phyloP scores from a whole-genome alignment of 2,329 filamentous ascomycete species.

The Alternaria viburni region DNA sequence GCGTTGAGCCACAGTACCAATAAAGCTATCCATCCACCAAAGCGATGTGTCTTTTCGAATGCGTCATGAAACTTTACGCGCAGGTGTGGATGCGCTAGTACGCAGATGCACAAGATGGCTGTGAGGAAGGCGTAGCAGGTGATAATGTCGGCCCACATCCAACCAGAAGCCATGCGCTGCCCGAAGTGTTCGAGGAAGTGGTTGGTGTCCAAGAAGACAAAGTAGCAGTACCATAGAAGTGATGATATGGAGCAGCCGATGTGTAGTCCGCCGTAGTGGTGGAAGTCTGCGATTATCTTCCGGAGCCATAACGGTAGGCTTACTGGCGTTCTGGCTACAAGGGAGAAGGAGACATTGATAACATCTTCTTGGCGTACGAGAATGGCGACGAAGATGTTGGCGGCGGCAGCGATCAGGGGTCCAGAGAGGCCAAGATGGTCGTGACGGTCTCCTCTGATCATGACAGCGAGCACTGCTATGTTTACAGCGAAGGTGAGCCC shows the following conservation, averaged over 20 bases:
- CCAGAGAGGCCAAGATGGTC: neutral
- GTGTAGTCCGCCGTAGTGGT: slow-evolving; percentile 45
- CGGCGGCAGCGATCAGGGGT: slow-evolving; percentile 36
- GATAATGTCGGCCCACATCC: slow-evolving; percentile 25
- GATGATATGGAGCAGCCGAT: slow-evolving; percentile 41
- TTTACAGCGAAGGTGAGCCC: slow-evolving; percentile 15
- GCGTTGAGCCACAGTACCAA: slow-evolving; percentile 35
- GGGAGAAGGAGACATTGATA: slow-evolving; percentile 37
- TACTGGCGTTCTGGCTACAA: slow-evolving; percentile 36
- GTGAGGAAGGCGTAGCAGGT: slow-evolving; percentile 21
- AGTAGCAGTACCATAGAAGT: slow-evolving; percentile 53
- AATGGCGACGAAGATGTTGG: slow-evolving; percentile 44
- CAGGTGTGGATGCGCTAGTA: slow-evolving; percentile 31
- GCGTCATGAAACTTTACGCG: slow-evolving; percentile 39
- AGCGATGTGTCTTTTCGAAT: slow-evolving; percentile 46
- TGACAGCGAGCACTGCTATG: neutral
- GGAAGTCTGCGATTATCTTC: slow-evolving; percentile 31
- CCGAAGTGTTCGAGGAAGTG: slow-evolving; percentile 19
- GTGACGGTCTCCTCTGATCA: neutral
- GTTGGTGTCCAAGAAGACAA: slow-evolving; percentile 42
- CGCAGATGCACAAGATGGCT: slow-evolving; percentile 31
- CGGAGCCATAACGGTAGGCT: slow-evolving; percentile 33
- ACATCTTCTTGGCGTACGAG: slow-evolving; percentile 43
- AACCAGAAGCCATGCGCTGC: slow-evolving; percentile 14
- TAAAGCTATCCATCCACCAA: slow-evolving; percentile 41